phyloP scores from a whole-genome alignment of 208 protist species.

The Naegleria gruberi region DNA sequence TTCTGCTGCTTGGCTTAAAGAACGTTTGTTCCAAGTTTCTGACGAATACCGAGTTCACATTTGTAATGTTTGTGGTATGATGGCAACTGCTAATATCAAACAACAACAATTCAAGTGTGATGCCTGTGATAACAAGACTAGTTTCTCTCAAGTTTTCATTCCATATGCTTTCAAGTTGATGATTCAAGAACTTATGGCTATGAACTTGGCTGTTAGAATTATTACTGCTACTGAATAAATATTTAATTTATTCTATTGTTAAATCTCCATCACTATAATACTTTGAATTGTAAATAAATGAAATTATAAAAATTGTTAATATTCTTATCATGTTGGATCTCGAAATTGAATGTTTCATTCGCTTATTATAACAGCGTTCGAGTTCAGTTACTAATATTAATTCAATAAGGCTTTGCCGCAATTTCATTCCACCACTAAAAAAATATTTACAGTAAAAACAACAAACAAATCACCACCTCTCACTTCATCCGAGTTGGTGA shows the following conservation, averaged over 20 bases:
- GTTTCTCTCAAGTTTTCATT: conserved; percentile 79
- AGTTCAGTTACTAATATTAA: too few relatives aligned
- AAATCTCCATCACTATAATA: too few relatives aligned
- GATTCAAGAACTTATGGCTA: conserved; percentile 93
- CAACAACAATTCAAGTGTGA: conserved; percentile 70
- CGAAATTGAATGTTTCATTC: too few relatives aligned
- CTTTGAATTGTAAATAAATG: too few relatives aligned
- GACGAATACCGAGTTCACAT: conserved; percentile 80
- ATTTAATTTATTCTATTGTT: not conserved
- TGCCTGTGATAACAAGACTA: conserved; percentile 65
- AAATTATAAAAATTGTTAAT: too few relatives aligned
- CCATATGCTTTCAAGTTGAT: conserved; percentile 94
- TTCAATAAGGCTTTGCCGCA: too few relatives aligned
- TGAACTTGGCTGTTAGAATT: conserved; percentile 64
- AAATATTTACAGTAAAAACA: too few relatives aligned
- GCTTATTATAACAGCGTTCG: too few relatives aligned
- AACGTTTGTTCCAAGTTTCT: conserved; percentile 74
- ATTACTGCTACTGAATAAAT: not conserved
- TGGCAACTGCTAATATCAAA: conserved; percentile 72
- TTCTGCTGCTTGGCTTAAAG: conserved; percentile 71
- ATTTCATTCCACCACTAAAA: too few relatives aligned
- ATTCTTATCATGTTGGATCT: too few relatives aligned
- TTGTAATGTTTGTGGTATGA: conserved; percentile 83
- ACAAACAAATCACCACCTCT: too few relatives aligned
- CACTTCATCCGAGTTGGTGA: too few relatives aligned